Evolutionary conservation across 129 eudicot genomes (phyloP), one percentile per base, ranked within the genome.

Genomic region (Calendula officinalis): DNA sequence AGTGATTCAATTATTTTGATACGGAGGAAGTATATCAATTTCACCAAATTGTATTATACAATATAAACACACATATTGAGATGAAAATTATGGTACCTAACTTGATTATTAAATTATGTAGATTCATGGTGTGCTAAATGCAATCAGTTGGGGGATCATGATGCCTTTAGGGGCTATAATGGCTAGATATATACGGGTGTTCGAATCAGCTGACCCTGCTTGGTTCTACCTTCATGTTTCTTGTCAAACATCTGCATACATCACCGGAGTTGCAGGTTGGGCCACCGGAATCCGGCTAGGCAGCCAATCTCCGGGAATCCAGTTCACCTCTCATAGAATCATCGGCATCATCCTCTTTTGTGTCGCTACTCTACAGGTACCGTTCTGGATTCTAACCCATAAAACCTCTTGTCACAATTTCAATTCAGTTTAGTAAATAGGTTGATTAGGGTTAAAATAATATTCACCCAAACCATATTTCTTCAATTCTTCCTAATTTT

Each of bases 251-350:
- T 59, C 77, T 1, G 87, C 81, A 60, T 85, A 85, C 57, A 22
- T 82, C 15, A 56, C 80, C 6, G 94, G 96, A 13, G 78, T 82
- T 22, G 90, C 86, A 3, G 96, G 96, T 60, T 82, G 86, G 84
- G 96, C 87, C 61, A 88, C 87, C 14, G 96, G 96, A 10, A 80
- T 88, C 63, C 74, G 58, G 32, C 87, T 88, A 33, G 96, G 94
- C 8, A 69, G 75, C 38, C 74, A 85, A 15, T 88, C 89, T 56
- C 68, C 81, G 0, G 87, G 85, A 4, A 67, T 82, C 27, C 57
- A 62, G 16, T 77, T 64, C 80, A 76, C 79, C 3, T 5, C 94
- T 72, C 96, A 88, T 39, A 75, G 89, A 69, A 33, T 47, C 74
- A 85, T 88, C 37, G 96, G 94, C 40, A 80, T 88, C 58, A 46